Conservation (phyloP, 1,284 basidiomycete species). For the Rhodotorula sp. region DNA sequence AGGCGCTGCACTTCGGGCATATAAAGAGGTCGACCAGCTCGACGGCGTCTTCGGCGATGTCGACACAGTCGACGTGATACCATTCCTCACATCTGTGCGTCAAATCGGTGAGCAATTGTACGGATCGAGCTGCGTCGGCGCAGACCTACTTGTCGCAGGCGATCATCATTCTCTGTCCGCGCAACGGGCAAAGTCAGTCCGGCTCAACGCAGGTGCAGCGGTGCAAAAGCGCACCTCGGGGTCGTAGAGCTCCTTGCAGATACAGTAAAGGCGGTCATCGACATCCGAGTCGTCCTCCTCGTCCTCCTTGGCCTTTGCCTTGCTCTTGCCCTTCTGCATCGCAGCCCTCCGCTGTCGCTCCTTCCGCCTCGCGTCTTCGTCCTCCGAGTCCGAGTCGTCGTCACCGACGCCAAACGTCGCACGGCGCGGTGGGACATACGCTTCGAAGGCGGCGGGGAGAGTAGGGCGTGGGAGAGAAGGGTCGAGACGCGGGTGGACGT, state of each 20-base stretch:
- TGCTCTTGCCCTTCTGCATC: constrained; percentile 35
- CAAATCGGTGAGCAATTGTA: background rate
- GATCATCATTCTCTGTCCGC: constrained; percentile 69
- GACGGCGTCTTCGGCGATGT: constrained; percentile 71
- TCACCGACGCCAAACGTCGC: background rate
- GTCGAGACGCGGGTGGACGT: constrained; percentile 3
- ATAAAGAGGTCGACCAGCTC: constrained; percentile 84
- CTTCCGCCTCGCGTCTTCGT: constrained; percentile 14
- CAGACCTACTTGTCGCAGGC: constrained; percentile 73
- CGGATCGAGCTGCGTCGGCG: background rate
- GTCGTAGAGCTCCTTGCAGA: constrained; percentile 77
- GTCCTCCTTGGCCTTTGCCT: constrained; percentile 59
- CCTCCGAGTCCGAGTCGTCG: constrained; percentile 21
- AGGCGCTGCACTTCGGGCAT: constrained; percentile 70
- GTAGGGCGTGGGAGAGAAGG: background rate
- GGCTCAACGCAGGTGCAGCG: background rate
- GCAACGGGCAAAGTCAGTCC: background rate
- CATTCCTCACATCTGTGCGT: constrained; percentile 74
- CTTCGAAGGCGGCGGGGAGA: constrained; percentile 13
- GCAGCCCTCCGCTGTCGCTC: constrained; percentile 9
- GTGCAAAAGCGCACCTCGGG: constrained; percentile 51
- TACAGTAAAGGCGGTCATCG: constrained; percentile 76
- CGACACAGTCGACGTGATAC: constrained; percentile 79
- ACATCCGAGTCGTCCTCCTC: constrained; percentile 55
- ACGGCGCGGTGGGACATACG: constrained; percentile 19